Conservation (phyloP, 2,329 filamentous ascomycete species). For the Tolypocladium tundrense region DNA sequence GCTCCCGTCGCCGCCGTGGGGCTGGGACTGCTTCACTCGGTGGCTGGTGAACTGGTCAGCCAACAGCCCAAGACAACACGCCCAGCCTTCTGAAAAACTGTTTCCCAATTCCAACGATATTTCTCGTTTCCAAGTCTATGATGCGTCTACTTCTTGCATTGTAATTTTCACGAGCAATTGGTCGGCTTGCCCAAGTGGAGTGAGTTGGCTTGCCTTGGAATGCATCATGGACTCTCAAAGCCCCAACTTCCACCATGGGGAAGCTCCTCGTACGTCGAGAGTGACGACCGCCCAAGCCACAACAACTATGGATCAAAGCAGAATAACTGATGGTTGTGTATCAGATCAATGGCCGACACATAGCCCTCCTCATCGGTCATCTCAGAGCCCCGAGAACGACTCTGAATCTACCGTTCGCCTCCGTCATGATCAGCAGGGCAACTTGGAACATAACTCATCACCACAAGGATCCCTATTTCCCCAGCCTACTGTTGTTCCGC, state of each 20-base stretch:
- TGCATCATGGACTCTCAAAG: conserved; percentile 27
- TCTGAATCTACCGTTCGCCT: not conserved
- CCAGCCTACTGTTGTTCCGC: conserved; percentile 21
- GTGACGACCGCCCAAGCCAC: not conserved
- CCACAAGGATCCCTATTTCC: conserved; percentile 19
- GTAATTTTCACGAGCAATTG: conserved; percentile 22
- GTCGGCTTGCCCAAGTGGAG: conserved; percentile 22
- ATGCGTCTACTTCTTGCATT: conserved; percentile 20
- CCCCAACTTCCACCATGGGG: conserved; percentile 24
- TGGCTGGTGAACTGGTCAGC: conserved; percentile 5
- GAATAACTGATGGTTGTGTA: conserved; percentile 2
- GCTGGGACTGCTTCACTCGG: not conserved
- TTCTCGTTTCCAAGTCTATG: conserved; percentile 13
- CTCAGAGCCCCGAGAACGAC: not conserved
- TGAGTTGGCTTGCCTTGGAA: conserved; percentile 11
- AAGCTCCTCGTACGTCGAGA: conserved; percentile 24
- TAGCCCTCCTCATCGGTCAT: not conserved
- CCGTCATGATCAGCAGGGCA: not conserved
- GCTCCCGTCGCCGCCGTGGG: not conserved
- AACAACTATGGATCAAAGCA: not conserved
- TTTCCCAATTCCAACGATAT: conserved; percentile 21
- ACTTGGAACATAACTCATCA: not conserved
- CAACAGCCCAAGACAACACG: not conserved
- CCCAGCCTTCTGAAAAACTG: conserved; percentile 5
- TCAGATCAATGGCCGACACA: conserved; percentile 6